These are phyloP conservation scores for Hyaloraphidium curvatum DNA, from an alignment of 192 early-diverging fungal genomes.

Conservation along the genomic window DNA sequence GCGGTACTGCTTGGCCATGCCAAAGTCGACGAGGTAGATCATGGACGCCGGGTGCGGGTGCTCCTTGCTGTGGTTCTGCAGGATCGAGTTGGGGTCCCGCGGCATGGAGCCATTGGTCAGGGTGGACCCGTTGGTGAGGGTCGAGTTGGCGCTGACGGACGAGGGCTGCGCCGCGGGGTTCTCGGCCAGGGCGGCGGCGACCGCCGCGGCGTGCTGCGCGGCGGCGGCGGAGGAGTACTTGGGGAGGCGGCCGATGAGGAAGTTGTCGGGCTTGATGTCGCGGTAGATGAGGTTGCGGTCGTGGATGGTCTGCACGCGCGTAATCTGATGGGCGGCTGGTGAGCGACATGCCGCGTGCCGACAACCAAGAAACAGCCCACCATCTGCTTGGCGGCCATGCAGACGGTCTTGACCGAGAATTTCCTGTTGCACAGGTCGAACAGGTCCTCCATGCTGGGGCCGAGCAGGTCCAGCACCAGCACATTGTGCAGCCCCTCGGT, in stretches of 20 bases:
- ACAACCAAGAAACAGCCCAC: constrained; percentile 17
- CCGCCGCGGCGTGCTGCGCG: background rate
- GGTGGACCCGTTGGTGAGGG: background rate
- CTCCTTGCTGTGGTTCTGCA: constrained; percentile 32
- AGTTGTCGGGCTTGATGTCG: constrained; percentile 99
- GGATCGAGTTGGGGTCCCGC: constrained; percentile 21
- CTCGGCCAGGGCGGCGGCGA: background rate
- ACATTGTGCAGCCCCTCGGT: constrained; percentile 93
- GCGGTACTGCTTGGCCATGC: constrained; percentile 94
- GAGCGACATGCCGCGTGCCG: background rate
- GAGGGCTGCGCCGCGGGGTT: background rate
- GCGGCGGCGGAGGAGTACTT: background rate
- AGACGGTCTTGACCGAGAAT: constrained; percentile 84
- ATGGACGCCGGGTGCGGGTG: constrained; percentile 30
- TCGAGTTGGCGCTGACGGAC: background rate
- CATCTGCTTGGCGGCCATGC: constrained; percentile 92
- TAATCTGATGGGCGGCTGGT: constrained; percentile 17
- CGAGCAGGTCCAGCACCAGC: constrained; percentile 83
- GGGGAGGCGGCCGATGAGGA: constrained; percentile 61
- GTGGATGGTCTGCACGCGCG: constrained; percentile 78
- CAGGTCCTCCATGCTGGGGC: constrained; percentile 82
- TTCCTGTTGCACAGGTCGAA: constrained; percentile 90
- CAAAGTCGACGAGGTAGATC: constrained; percentile 90
- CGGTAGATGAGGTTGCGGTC: constrained; percentile 90
- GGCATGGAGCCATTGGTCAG: background rate